Evolutionary conservation across 768 basidiomycete genomes (phyloP), one percentile per base, ranked within the genome.

Genomic region (Podaxis sp.): DNA sequence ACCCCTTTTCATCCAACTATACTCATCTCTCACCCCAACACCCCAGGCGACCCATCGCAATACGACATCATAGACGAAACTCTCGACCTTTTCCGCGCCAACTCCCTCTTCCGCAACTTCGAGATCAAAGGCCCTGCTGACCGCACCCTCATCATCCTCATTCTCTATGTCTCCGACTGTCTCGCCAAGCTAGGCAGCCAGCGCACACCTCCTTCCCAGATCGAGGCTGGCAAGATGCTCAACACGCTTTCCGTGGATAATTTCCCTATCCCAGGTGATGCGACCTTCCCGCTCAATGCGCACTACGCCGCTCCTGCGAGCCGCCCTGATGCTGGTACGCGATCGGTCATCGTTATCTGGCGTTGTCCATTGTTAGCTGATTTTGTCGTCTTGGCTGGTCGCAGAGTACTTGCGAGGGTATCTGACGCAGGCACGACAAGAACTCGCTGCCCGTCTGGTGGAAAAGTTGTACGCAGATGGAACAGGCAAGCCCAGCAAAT

Each of bases 111-210:
- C 79, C 90, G 97, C 71, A 99, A 99, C 79, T 99, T 99, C 70
- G 97, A 99, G 81, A 99, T 99, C 85, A 96, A 98, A 74, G 96
- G 95, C 17, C 93, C 94, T 59, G 95, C 95, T 56, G 96, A 97
- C 82, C 89, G 96, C 63, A 88, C 94, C 44, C 84, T 99, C 71
- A 99, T 99, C 80, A 87, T 99, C 74, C 87, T 99, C 71, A 97
- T 99, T 75, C 90, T 99, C 73, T 99, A 91, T 79, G 87, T 98
- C 70, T 98, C 96, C 50, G 97, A 99, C 78, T 99, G 96, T 74
- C 87, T 99, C 56, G 86, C 92, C 28, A 96, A 94, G 78, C 82
- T 99, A 68, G 91, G 94, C 30, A 79, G 82, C 36, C 80, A 86
- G 33, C 87, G 89, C 59, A 83, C 87, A 3, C 78, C 84, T 1